Conservation (phyloP, 192 early-diverging fungal species). For the Paraglomus brasilianum region DNA sequence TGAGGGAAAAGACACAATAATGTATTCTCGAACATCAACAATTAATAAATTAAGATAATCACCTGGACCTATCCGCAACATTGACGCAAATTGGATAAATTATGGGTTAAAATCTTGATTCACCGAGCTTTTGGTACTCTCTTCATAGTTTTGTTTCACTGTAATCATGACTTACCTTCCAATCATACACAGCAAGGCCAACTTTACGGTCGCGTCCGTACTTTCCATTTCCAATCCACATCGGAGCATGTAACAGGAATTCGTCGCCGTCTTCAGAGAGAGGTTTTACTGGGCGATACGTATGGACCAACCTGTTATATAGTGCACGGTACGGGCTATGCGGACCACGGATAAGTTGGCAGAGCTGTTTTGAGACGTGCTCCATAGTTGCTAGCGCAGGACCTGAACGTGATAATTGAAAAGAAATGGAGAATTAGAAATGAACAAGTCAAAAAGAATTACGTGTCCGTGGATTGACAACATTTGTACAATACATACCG, state of each 20-base stretch:
- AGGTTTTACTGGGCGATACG: conserved; percentile 9
- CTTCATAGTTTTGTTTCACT: neutral
- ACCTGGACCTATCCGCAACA: conserved; percentile 15
- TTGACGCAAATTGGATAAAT: too few relatives aligned
- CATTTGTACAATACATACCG: neutral
- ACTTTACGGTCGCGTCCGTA: neutral
- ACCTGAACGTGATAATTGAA: neutral
- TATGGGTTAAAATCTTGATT: neutral
- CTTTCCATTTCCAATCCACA: neutral
- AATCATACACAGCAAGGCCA: conserved; percentile 19
- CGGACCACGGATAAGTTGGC: conserved; percentile 16
- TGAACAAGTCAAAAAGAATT: neutral
- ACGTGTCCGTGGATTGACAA: neutral
- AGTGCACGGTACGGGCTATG: conserved; percentile 29
- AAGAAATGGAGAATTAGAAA: neutral
- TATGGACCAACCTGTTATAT: conserved; percentile 20
- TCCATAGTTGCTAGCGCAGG: conserved; percentile 26
- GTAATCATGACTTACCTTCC: conserved; percentile 7
- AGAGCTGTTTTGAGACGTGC: conserved; percentile 12
- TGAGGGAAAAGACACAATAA: neutral
- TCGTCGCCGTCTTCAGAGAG: too few relatives aligned
- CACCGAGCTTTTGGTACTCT: neutral
- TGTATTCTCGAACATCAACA: neutral
- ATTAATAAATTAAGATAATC: neutral
- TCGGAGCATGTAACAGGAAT: too few relatives aligned